Evolutionary conservation across 23 red algal genomes (phyloP).

Genomic region (Agarophyton chilense): DNA sequence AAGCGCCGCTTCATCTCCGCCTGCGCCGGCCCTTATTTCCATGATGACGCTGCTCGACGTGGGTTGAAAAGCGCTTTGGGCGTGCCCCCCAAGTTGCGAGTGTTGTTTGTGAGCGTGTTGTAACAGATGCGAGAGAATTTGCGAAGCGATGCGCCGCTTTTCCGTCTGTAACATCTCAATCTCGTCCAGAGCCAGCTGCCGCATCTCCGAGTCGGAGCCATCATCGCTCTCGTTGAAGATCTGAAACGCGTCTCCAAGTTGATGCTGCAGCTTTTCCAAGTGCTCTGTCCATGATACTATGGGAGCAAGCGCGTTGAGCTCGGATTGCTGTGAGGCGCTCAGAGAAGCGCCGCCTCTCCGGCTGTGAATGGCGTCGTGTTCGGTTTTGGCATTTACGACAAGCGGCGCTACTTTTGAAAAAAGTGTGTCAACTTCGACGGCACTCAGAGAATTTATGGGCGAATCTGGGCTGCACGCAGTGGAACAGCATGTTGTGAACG

Average conservation of each 20-base stretch:
- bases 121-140: background rate
- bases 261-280: background rate
- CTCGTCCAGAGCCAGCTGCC: background rate
- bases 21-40: constrained; percentile 86
- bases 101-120: background rate
- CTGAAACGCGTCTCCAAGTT: background rate
- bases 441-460: background rate
- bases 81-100: background rate
- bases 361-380: background rate
- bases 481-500: background rate
- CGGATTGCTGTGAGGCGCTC: background rate
- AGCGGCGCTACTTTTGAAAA: background rate
- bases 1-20: constrained; percentile 86
- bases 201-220: background rate
- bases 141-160: background rate
- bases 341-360: background rate
- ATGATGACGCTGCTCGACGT: constrained; percentile 49
- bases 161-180: background rate
- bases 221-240: background rate
- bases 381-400: background rate
- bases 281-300: background rate
- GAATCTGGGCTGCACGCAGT: background rate
- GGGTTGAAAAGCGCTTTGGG: background rate
- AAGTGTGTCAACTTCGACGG: background rate
- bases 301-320: background rate